Conservation (phyloP, 1,284 basidiomycete species). For the Schizophyllum amplum region DNA sequence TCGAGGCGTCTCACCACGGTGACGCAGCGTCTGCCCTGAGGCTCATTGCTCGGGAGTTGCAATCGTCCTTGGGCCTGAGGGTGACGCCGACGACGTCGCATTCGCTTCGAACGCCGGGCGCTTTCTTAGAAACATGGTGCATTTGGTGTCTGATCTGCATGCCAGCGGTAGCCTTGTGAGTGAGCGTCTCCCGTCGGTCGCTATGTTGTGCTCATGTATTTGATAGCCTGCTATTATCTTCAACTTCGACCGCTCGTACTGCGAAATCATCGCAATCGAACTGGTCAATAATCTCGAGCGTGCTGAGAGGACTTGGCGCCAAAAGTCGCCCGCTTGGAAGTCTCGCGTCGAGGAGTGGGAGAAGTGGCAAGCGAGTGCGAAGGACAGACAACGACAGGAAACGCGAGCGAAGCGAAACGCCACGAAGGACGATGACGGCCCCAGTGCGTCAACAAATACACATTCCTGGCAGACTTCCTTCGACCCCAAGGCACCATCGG, state of each 20-base stretch:
- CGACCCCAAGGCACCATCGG: constrained; percentile 46
- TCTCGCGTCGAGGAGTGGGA: constrained; percentile 45
- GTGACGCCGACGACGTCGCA: constrained; percentile 23
- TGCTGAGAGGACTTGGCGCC: constrained; percentile 44
- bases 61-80: constrained; percentile 23
- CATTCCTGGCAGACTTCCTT: constrained; percentile 46
- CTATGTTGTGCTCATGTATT: constrained; percentile 6
- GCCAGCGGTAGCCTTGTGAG: constrained; percentile 42
- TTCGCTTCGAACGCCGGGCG: constrained; percentile 19
- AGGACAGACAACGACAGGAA: constrained; percentile 34
- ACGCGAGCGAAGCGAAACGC: constrained; percentile 28
- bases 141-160: constrained; percentile 49
- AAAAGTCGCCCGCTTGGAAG: constrained; percentile 38
- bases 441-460: constrained; percentile 15
- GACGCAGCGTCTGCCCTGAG: constrained; percentile 27
- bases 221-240: constrained; percentile 58
- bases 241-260: constrained; percentile 51
- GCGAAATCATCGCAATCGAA: constrained; percentile 42
- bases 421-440: constrained; percentile 31
- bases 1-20: constrained; percentile 29
- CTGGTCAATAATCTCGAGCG: constrained; percentile 29
- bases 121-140: constrained; percentile 37
- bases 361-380: constrained; percentile 35
- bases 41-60: constrained; percentile 31
- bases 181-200: constrained; percentile 1